Conservation (phyloP, 2,329 filamentous ascomycete species). For the Xylariaceae sp. region DNA sequence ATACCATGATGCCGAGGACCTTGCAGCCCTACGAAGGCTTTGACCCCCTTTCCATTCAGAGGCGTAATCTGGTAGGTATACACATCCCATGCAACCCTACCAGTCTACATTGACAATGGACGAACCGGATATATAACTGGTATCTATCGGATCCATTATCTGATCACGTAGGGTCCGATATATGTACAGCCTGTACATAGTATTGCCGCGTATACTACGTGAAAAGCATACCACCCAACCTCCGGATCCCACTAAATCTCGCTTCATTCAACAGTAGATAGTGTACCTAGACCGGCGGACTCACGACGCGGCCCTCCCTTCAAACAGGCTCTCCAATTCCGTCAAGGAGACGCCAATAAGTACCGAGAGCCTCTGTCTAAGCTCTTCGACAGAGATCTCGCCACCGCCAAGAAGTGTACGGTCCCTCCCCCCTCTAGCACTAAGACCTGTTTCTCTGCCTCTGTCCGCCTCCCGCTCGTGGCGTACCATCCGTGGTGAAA, state of each 20-base stretch:
- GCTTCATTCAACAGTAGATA: background rate
- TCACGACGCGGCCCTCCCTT: slow-evolving; percentile 23
- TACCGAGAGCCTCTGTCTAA: slow-evolving; percentile 30
- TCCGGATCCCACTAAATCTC: background rate
- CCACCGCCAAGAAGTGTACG: background rate
- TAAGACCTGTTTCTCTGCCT: background rate
- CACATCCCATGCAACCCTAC: too few relatives aligned
- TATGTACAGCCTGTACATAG: too few relatives aligned
- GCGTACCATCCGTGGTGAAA: background rate
- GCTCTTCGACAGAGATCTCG: slow-evolving; percentile 33
- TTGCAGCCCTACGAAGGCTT: too few relatives aligned
- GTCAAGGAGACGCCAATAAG: slow-evolving; percentile 31
- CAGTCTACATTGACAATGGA: too few relatives aligned
- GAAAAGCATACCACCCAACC: background rate
- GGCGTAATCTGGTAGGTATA: too few relatives aligned
- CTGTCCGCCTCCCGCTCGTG: background rate
- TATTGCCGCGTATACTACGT: too few relatives aligned
- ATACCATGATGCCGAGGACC: too few relatives aligned
- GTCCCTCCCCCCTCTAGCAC: background rate
- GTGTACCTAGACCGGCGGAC: background rate
- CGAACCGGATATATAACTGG: too few relatives aligned
- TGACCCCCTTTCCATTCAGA: too few relatives aligned
- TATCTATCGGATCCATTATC: too few relatives aligned
- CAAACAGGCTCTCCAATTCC: slow-evolving; percentile 31
- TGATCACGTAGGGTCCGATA: too few relatives aligned